Evolutionary conservation across 495 filamentous ascomycete species (phyloP), one percentile per base, ranked within the genome.

Genomic region (Podospora appendiculata): DNA sequence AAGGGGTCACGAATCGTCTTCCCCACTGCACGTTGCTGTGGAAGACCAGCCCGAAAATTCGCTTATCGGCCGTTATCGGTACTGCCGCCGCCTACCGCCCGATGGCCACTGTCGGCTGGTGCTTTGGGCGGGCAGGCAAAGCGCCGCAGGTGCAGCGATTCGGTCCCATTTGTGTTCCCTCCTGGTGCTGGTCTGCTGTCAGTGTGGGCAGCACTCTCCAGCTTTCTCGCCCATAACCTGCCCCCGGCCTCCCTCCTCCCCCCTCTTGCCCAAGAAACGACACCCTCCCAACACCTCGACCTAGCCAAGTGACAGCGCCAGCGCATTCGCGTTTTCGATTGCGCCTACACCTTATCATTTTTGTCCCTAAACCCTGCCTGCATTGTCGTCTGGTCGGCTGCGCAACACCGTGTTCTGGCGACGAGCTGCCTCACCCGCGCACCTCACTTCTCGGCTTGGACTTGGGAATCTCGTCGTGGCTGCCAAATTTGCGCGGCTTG

Each of bases 51-150:
- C 36, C 47, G 53, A 65, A 67, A 67, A 63, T 63, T 65, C 64
- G 48, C 63, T 66, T 66, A 66, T 66, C 63, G 52, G 36, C 16
- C 16, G 50, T 66, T 66, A 66, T 66, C 63, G 39, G 11, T 48
- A 53, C 52, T 66, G 63, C 61, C 63, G 34, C 17, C 11, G 0
- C 38, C 41, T 45, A 62, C 63, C 63, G 63, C 63, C 47, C 32
- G 45, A 43, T 45, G 51, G 54, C 34, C 43, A 42, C 13, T 18
- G 9, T 25, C 17, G 43, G 47, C 34, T 47, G 55, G 51, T 42
- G 49, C 44, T 45, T 39, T 59, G 43, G 59, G 57, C 55, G 52
- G 63, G 58, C 55, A 50, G 52, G 58, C 61, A 61, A 53, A 40
- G 45, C 36, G 54, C 40, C 25, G 25, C 48, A 48, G 45, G 48